Evolutionary conservation across 1,284 basidiomycete species (phyloP), one percentile per base, ranked within the genome.

Genomic region (Sanghuangporus baumii): DNA sequence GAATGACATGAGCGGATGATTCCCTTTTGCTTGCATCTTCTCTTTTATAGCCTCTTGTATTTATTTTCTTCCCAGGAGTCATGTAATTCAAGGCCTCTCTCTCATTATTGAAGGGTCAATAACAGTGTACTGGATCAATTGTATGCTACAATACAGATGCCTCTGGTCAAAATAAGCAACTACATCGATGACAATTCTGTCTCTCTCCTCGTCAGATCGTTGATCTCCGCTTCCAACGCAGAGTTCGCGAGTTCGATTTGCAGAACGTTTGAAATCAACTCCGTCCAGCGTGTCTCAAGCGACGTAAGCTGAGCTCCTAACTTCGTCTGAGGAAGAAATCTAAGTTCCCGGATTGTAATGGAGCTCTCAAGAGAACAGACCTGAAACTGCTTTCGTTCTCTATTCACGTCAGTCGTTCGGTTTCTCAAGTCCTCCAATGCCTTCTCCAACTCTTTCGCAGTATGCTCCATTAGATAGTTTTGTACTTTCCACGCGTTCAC

Each of bases 171-270:
- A 20, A 57, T 52, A 50, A 38, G 26, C 26, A 31, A 55, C 48
- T 55, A 62, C 37, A 60, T 34, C 1, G 46, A 47, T 7, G 61
- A 62, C n/a, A 69, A 59, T 61, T 72, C 70, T 26, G 66, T 66
- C 57, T 76, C 72, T 52, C 69, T 65, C 40, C 63, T 60, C 37
- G 66, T 60, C 48, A 77, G 67, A 23, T 68, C 67, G 23, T 73
- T 73, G 56, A 93, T 78, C 70, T 95, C 90, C 7, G 78, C 84
- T 69, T 92, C 90, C 66, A 94, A 75, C 18, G 91, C 90, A 40
- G 90, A 80, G 71, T 94, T 95, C n/a, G 93, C 94, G 79, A 96
- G 87, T 78, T 95, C 93, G 67, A 96, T 89, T 74, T 96, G 93
- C 66, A 96, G 75, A 37, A 93, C 88, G 69, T 83, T 89, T 47